Evolutionary conservation across 805 yeast species (phyloP), one percentile per base, ranked within the genome.

Genomic region (Yarrowia sp.): DNA sequence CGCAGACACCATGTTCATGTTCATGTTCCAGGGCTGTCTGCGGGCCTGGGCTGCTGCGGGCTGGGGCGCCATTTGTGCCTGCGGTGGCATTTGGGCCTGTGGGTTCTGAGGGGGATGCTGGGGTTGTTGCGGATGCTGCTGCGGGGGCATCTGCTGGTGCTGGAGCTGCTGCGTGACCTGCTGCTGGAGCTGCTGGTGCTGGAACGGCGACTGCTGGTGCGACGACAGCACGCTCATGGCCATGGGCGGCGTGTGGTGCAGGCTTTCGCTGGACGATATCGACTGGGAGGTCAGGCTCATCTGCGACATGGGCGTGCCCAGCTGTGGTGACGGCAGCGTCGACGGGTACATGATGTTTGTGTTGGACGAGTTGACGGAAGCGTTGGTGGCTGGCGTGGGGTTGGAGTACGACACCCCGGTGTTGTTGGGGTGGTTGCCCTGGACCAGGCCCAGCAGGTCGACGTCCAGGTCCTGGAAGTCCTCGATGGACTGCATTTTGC

Each of bases 391-490:
- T 2, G 45, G 59, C 2, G 59, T 53, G 43, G 43, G 58, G 42
- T 36, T 36, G 8, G 56, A 52, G 42, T 52, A 52, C 5, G 55
- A 12, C 19, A 15, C 14, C 10, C n/a, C 32, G 58, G n/a, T 12
- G 16, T 4, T 8, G 41, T n/a, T 5, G 41, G 58, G 58, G 41
- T 61, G 67, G 67, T 48, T 38, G 43, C 52, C 48, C 8, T 45
- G 65, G 2, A 56, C 64, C 16, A 63, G 56, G 1, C 67, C 67
- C 40, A 63, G 67, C 36, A 63, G 56, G 40, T 63, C 67, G 7
- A 63, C 67, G 40, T 63, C 67, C n/a, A 63, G 56, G 48, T 63
- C 67, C 56, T 63, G 67, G 26, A 63, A 63, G 55, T 63, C 67
- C 40, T 63, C 67, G 46, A 63, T 46, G 46, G 65, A 59, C 41